A percentile compares a stretch with the other conserved stretches of the same genome.
Conservation (phyloP, 257 asterid species). For the Solanum phureja region DNA sequence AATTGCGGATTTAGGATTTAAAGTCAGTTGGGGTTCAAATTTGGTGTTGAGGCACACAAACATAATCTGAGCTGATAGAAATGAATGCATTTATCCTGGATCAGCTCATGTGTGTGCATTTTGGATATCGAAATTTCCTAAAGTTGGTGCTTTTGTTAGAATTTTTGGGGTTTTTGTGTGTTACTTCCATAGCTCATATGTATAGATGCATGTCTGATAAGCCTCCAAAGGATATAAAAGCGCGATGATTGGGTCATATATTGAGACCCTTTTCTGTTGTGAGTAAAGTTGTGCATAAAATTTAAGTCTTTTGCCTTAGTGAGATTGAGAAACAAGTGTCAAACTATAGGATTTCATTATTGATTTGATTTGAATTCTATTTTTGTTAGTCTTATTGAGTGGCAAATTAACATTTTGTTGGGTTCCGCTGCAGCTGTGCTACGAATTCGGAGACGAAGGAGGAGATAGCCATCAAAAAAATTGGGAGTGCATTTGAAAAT, state of each 20-base stretch:
- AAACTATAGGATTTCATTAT: background rate
- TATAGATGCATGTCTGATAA: background rate
- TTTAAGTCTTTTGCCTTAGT: background rate
- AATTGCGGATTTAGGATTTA: background rate
- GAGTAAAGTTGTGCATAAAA: background rate
- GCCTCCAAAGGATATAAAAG: background rate
- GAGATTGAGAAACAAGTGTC: background rate
- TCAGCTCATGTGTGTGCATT: background rate
- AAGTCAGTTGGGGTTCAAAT: background rate
- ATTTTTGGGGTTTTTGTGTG: background rate
- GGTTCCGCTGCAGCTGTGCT: constrained; percentile 39
- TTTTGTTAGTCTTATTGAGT: background rate
- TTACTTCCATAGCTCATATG: background rate
- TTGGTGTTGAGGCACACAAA: background rate
- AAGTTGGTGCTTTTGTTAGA: background rate
- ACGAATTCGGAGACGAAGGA: constrained; percentile 61
- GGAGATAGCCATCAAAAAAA: constrained; percentile 80
- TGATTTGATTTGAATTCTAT: background rate
- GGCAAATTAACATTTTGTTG: background rate
- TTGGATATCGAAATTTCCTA: background rate
- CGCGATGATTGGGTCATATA: background rate
- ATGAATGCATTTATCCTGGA: background rate
- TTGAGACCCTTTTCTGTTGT: background rate
- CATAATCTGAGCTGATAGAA: background rate
- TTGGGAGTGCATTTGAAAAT: constrained; percentile 80